Base-by-base conservation (phyloP, 495 filamentous ascomycete species). In the Aspergillus conjunctus region DNA sequence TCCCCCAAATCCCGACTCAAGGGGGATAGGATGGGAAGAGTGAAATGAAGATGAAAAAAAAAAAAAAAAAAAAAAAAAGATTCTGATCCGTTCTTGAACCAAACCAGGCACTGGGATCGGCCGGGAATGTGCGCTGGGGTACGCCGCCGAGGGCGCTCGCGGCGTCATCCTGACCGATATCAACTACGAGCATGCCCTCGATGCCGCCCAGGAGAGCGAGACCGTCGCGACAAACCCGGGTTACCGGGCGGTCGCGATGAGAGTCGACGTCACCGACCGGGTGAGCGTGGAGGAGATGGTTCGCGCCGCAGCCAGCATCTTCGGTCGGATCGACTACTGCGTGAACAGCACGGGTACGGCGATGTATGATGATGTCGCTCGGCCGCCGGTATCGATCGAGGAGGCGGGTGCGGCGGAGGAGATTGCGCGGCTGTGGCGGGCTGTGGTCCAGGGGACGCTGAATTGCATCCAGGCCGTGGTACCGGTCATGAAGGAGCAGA, bases 291-390 rank as follows among this genome's bases (percentile, higher is more conserved):
- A 52, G 5, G 26, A 50, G 1, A 37, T 54, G 31, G 43, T 55
- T 10, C 7, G 18, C 17, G 12, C 43, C n/a, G 39, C 51, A 1
- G 39, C 55, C 18, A 46, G 52, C 17, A 7, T 34, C 1, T 55
- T 60, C 30, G 58, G 58, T 2, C 51, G 58, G 4, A 55, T 60
- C 51, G 51, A 60, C 51, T 60, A 60, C 34, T 55, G 43, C 22
- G 51, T 60, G 58, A 34, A 68, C 53, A 14, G 59, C 32, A 44
- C 45, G 22, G 71, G 59, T 1, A 15, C 20, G n/a, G n/a, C n/a
- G n/a, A n/a, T n/a, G n/a, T n/a, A n/a, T n/a, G n/a, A n/a, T n/a
- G n/a, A n/a, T 17, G 33, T 32, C 1, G 11, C 7, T 14, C 22
- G 34, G 37, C 30, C 6, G 9, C 32, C 17, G 7, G 2, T 15